Evolutionary conservation across 169 alveolate genomes (phyloP), one percentile per base, ranked within the genome.

Genomic region (Plasmodium blacklocki): DNA sequence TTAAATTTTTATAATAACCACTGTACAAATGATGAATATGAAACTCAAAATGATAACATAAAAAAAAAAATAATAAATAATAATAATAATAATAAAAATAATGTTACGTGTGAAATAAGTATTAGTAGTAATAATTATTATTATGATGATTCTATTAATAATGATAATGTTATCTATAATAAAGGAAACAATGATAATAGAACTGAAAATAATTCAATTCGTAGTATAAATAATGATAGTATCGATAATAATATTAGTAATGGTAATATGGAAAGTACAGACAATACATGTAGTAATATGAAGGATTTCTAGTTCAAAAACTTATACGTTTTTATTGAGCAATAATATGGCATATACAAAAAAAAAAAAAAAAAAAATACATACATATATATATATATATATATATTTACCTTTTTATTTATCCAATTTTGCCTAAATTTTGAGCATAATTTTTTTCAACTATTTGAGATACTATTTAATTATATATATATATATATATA

Each of bases 121-220:
- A 21, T 8, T 59, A 12, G 43, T 19, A 73, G 29, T 52, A 54
- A 49, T 54, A 29, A 73, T 73, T 54, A 73, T 54, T 73, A 54
- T 26, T 19, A 43, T 73, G 67, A 19, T 14, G 86, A 32, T 39
- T 47, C 62, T n/a, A 52, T 23, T 23, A 71, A 32, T 11, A 47
- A 19, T 15, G 21, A 54, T 12, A 59, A 60, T 19, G 52, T 32
- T 32, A 32, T 0, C 7, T 32, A 59, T 14, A 39, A 21, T 39
- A 74, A 14, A 15, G 58, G 39, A 0, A 74, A 74, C 0, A 58
- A 59, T 49, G 60, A 59, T 74, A 74, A 32, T 49, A 39, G 64
- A 39, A 74, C 39, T 18, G 73, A 74, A 23, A 74, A 73, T 49
- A 73, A 73, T 11, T 23, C 86, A 8, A 54, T 52, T 62, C 52